Conservation (phyloP, 2,329 filamentous ascomycete species). For the Alternaria sp. region DNA sequence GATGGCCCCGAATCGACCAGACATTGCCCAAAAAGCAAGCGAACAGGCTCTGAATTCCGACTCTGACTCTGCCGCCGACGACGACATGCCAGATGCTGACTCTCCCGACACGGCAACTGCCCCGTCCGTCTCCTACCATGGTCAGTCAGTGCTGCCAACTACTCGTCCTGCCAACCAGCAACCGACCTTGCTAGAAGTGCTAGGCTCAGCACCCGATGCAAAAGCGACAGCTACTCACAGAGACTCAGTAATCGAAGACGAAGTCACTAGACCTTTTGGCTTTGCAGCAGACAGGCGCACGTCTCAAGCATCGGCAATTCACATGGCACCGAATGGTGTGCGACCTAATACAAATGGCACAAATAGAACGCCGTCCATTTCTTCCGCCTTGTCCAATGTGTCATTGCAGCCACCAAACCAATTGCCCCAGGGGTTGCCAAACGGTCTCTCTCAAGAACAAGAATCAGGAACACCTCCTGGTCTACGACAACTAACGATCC, state of each 20-base stretch:
- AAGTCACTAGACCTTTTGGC: constrained; percentile 16
- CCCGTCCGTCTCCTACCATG: constrained; percentile 9
- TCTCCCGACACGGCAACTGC: constrained; percentile 23
- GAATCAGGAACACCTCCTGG: constrained; percentile 41
- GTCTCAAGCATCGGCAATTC: constrained; percentile 20
- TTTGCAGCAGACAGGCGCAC: constrained; percentile 23
- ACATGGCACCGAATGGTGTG: constrained; percentile 15
- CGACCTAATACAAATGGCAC: constrained; percentile 15
- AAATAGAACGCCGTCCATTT: constrained; percentile 12
- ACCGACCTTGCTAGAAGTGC: constrained; percentile 31
- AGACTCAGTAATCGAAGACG: constrained; percentile 31
- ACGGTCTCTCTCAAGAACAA: constrained; percentile 32
- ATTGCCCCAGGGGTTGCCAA: constrained; percentile 30
- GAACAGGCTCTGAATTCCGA: constrained; percentile 60
- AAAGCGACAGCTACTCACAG: constrained; percentile 26
- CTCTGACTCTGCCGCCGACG: constrained; percentile 58
- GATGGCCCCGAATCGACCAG: constrained; percentile 70
- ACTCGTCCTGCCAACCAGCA: constrained; percentile 24
- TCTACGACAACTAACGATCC: constrained; percentile 46
- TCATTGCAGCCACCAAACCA: constrained; percentile 26
- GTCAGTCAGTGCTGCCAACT: constrained; percentile 17
- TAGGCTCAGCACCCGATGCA: constrained; percentile 19
- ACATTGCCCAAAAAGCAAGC: constrained; percentile 68
- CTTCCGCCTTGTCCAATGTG: constrained; percentile 21
- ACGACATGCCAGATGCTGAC: constrained; percentile 37